Evolutionary conservation across 805 yeast genomes (phyloP), one percentile per base, ranked within the genome.

Genomic region (Teunomyces tritomae): DNA sequence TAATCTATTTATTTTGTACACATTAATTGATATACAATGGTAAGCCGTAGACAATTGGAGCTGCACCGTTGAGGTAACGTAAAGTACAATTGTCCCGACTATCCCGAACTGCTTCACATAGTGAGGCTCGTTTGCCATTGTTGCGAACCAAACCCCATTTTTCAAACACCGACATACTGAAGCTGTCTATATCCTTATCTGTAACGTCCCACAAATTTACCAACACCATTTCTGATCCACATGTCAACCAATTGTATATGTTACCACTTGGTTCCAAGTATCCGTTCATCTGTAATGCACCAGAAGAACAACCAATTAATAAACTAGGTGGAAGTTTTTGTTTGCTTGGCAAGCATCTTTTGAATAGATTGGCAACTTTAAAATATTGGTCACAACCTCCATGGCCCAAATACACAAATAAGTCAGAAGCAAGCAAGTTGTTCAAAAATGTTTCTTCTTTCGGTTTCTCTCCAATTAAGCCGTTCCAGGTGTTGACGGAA

Each of bases 161-260:
- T 2, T 76, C 74, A 54, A 94, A 77, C 33, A 88, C 62, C 2
- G 78, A 70, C 8, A 76, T 50, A 20, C 89, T 85, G 56, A 91
- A 89, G 56, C 75, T 77, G 64, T 94, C 98, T 44, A 89, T 88
- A 63, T 94, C 99, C 55, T 87, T 90, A 65, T 94, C 98, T 0
- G 98, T 94, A 4, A 94, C 97, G 64, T 90, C 97, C 99, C 99
- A 94, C 48, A 94, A 66, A 57, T 89, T 89, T 0, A 89, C 97
- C 32, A 94, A 68, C 1, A 89, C 76, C 82, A 87, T 76, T 0
- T 96, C 94, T 42, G 89, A 80, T 0, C 96, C 96, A 17, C 90
- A 94, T 8, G 79, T 69, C 26, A 94, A 63, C 73, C 90, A 90
- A 44, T 87, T 82, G 54, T 79, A 77, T 0, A 89, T 78, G 2